Evolutionary conservation across 768 basidiomycete species (phyloP).

Genomic region (Sistotremastrum niveocremeum): DNA sequence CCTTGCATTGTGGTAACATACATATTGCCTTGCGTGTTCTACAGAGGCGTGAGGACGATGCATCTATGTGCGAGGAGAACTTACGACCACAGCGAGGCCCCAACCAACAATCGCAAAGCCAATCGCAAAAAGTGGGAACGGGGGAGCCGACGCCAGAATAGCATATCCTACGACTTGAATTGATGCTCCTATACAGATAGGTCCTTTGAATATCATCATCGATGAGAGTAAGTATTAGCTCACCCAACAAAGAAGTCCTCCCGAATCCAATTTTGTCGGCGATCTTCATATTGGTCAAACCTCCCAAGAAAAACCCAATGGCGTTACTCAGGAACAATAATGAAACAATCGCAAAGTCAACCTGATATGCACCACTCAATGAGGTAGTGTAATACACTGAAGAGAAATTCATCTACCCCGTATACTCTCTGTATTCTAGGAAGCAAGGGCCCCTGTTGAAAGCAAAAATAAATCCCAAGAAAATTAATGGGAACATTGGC

Average conservation of each 20-base stretch:
- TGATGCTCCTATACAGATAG: conserved; percentile 6
- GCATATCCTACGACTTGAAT: conserved; percentile 19
- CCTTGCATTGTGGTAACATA: conserved; percentile 26
- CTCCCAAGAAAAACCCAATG: not conserved
- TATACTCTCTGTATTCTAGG: conserved; percentile 54
- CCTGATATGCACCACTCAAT: not conserved
- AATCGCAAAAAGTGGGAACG: conserved; percentile 31
- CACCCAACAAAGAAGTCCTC: conserved; percentile 13
- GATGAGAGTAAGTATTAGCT: too few species aligned
- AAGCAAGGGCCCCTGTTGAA: conserved; percentile 43
- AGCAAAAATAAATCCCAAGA: not conserved
- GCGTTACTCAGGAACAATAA: conserved; percentile 36
- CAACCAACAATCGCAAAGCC: conserved; percentile 30
- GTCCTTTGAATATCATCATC: too few species aligned
- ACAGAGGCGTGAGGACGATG: not conserved
- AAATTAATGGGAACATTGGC: too few species aligned
- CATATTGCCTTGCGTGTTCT: conserved; percentile 37
- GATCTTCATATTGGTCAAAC: not conserved
- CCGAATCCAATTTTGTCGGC: not conserved
- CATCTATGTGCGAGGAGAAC: not conserved
- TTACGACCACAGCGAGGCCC: conserved; percentile 33
- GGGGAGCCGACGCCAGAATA: conserved; percentile 27
- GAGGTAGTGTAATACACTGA: too few species aligned
- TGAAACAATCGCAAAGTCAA: conserved; percentile 41
- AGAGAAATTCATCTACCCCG: conserved; percentile 13